Conservation (phyloP, 148 eudicot genomes). For the Persicaria maculosa region DNA sequence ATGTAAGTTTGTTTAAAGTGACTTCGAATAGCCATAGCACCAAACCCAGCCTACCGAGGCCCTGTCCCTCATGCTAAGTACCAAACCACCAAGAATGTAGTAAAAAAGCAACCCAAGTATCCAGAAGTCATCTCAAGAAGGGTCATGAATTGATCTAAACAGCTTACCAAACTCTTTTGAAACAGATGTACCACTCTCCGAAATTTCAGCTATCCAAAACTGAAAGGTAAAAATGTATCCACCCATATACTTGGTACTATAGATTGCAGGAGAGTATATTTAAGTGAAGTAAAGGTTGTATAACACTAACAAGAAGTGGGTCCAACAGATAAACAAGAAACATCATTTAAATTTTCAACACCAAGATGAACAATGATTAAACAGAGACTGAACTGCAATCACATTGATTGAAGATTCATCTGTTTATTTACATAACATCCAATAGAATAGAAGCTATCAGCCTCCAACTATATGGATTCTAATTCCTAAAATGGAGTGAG, state of each 20-base stretch:
- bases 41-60: background rate
- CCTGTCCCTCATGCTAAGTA: too few relatives aligned
- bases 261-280: background rate
- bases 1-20: background rate
- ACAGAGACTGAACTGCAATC: background rate
- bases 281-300: background rate
- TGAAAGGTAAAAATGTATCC: background rate
- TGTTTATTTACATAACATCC: slow-evolving; percentile 11
- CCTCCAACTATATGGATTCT: background rate
- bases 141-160: background rate
- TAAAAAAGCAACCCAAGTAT: background rate
- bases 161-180: background rate
- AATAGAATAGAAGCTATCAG: background rate
- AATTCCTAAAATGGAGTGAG: background rate
- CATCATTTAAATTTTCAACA: background rate
- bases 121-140: background rate
- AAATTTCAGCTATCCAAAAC: background rate
- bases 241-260: background rate
- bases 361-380: background rate
- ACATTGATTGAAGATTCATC: slow-evolving; percentile 8
- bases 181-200: background rate
- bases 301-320: background rate
- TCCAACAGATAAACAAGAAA: background rate
- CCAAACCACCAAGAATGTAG: slow-evolving; percentile 3
- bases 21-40: background rate